A percentile compares a stretch with the other conserved stretches of the same genome.
Conservation (phyloP, 768 basidiomycete genomes). For the Harrya chromipes region DNA sequence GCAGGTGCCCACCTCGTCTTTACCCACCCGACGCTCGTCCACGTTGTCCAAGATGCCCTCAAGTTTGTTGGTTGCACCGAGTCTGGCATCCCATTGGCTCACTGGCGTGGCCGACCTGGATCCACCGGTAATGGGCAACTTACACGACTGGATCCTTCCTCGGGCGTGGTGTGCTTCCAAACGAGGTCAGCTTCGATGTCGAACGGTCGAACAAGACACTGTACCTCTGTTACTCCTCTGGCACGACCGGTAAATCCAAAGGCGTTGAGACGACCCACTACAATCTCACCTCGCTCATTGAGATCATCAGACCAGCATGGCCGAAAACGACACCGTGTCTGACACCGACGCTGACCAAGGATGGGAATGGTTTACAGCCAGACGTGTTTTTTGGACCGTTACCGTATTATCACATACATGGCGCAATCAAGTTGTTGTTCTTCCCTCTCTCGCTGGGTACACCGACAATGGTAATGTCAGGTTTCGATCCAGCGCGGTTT, state of each 20-base stretch:
- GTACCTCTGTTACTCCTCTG: conserved; percentile 62
- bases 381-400: conserved; percentile 63
- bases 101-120: conserved; percentile 31
- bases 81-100: conserved; percentile 47
- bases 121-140: conserved; percentile 34
- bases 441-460: conserved; percentile 51
- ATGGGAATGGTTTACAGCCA: neutral
- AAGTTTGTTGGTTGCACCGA: conserved; percentile 44
- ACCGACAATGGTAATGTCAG: conserved; percentile 55
- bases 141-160: conserved; percentile 48
- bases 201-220: conserved; percentile 53
- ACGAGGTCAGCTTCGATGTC: conserved; percentile 57
- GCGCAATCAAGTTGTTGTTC: conserved; percentile 59
- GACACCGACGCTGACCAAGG: conserved; percentile 9
- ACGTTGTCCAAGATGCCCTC: conserved; percentile 57
- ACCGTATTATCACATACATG: conserved; percentile 57
- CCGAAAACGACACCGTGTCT: conserved; percentile 34
- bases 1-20: conserved; percentile 63
- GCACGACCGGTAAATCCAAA: conserved; percentile 80
- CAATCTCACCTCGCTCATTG: conserved; percentile 61
- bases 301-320: conserved; percentile 47
- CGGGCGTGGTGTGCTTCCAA: conserved; percentile 42
- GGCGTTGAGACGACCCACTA: conserved; percentile 67
- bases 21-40: conserved; percentile 57
- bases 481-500: conserved; percentile 70